These are phyloP conservation scores for Neoarthrinium moseri DNA, from an alignment of 2,329 filamentous ascomycete species.

Conservation along the genomic window DNA sequence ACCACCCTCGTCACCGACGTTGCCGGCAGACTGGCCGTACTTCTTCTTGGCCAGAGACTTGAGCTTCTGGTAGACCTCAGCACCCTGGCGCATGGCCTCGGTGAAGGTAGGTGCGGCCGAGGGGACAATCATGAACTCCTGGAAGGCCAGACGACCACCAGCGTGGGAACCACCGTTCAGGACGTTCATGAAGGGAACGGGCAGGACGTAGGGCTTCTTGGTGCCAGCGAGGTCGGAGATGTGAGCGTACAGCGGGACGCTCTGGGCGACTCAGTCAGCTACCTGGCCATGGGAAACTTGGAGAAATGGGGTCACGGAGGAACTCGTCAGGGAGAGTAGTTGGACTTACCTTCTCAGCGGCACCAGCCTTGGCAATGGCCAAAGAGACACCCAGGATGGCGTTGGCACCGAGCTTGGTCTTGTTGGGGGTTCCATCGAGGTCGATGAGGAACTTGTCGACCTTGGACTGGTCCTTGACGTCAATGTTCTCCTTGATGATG, in stretches of 20 bases:
- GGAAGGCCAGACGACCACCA: conserved; percentile 91
- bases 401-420: conserved; percentile 85
- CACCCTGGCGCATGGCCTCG: conserved; percentile 93
- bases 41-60: conserved; percentile 98
- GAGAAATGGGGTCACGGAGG: not conserved
- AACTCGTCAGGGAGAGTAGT: too few species aligned
- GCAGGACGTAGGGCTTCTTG: conserved; percentile 89
- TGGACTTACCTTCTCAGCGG: conserved; percentile 70
- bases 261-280: conserved; percentile 36
- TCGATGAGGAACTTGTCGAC: conserved; percentile 83
- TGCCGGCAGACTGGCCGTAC: conserved; percentile 98
- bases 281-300: not conserved
- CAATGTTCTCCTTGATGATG: conserved; percentile 77
- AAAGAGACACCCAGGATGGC: conserved; percentile 83
- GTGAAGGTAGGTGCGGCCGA: conserved; percentile 85
- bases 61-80: conserved; percentile 97
- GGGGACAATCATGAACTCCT: conserved; percentile 95
- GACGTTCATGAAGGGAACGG: conserved; percentile 92
- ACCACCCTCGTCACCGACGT: conserved; percentile 99
- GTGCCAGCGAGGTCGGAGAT: conserved; percentile 84
- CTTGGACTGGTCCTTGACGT: conserved; percentile 83
- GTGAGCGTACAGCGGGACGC: conserved; percentile 83
- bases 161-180: conserved; percentile 93
- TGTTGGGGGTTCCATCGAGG: conserved; percentile 82
- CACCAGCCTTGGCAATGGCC: conserved; percentile 84